Evolutionary conservation across 2,329 filamentous ascomycete species (phyloP).

Genomic region (Nemania serpens): DNA sequence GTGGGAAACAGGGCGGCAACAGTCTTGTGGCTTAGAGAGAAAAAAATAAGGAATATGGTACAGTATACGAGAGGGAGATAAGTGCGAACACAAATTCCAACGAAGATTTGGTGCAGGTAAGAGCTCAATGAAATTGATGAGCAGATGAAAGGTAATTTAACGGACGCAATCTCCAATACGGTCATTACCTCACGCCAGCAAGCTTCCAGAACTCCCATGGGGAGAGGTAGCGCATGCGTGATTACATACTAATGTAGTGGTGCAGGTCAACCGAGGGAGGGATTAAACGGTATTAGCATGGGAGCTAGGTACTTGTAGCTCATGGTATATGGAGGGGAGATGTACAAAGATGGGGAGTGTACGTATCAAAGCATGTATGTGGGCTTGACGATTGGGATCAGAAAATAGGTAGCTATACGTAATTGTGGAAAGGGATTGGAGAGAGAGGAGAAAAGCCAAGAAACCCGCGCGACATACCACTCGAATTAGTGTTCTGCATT

Average conservation of each 20-base stretch:
- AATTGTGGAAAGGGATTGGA: constrained; percentile 25
- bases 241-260: constrained; percentile 41
- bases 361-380: constrained; percentile 15
- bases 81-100: constrained; percentile 24
- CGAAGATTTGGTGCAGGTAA: constrained; percentile 32
- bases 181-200: constrained; percentile 35
- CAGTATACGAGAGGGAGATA: constrained; percentile 24
- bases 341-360: constrained; percentile 21
- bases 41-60: constrained; percentile 22
- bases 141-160: constrained; percentile 35
- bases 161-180: constrained; percentile 37
- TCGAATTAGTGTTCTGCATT: constrained; percentile 38
- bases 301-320: constrained; percentile 20
- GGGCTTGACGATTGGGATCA: constrained; percentile 32
- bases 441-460: constrained; percentile 24
- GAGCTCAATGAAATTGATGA: constrained; percentile 32
- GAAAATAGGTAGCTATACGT: constrained; percentile 29
- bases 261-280: constrained; percentile 32
- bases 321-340: constrained; percentile 29
- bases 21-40: constrained; percentile 10
- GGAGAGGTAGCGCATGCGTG: constrained; percentile 36
- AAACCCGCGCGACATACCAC: constrained; percentile 37
- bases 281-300: constrained; percentile 38
- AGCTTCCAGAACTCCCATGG: constrained; percentile 37
- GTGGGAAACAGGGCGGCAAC: background rate